Conservation (phyloP, 257 asterid species). For the Solanum appendiculatum region DNA sequence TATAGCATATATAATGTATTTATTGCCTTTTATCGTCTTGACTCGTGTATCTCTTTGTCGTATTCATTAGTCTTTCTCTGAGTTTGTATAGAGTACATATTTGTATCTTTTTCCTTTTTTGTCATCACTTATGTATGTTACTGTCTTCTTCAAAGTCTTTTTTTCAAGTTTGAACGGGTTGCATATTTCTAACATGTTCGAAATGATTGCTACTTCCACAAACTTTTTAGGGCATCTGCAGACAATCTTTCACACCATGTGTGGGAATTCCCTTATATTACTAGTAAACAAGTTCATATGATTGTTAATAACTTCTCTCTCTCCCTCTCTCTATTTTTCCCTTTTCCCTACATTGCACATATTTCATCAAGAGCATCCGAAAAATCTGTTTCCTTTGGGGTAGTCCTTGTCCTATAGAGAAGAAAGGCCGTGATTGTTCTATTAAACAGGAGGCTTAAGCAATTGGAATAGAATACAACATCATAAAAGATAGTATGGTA, state of each 20-base stretch:
- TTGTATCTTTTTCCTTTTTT: not conserved
- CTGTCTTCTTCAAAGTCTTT: not conserved
- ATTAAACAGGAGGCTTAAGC: not conserved
- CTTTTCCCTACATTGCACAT: not conserved
- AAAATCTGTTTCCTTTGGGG: not conserved
- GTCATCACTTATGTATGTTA: not conserved
- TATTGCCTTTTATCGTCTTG: not conserved
- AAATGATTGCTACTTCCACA: not conserved
- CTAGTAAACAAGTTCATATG: not conserved
- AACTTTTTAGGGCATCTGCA: not conserved
- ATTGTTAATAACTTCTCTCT: not conserved
- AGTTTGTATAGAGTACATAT: not conserved
- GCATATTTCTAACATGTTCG: not conserved
- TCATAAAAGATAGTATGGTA: not conserved
- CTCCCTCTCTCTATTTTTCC: not conserved
- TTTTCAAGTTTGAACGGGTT: not conserved
- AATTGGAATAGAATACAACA: not conserved
- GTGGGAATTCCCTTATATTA: not conserved
- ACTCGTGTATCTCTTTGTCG: not conserved
- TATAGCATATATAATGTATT: not conserved
- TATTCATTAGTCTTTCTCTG: not conserved
- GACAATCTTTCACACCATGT: not conserved
- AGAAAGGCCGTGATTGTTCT: not conserved
- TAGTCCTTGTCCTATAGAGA: not conserved
- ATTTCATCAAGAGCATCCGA: not conserved